phyloP scores from a whole-genome alignment of 2,329 filamentous ascomycete species.

The Emergomyces pasteurianus region DNA sequence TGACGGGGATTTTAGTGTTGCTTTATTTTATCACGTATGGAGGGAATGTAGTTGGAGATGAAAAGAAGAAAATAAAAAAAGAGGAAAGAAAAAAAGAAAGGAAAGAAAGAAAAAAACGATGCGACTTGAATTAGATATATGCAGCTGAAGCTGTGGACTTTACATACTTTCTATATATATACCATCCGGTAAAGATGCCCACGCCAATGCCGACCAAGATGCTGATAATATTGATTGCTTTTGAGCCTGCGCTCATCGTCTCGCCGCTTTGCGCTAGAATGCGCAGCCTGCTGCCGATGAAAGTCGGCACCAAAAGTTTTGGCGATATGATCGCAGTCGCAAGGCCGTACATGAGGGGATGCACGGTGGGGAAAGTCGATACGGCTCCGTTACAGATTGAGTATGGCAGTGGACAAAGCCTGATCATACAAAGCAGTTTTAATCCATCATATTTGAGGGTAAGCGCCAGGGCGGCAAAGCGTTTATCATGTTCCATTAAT shows the following conservation, averaged over 20 bases:
- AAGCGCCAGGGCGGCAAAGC: constrained; percentile 78
- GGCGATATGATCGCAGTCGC: constrained; percentile 74
- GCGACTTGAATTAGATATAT: neutral
- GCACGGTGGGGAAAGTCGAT: constrained; percentile 82
- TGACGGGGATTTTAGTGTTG: neutral
- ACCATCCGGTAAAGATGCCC: constrained; percentile 63
- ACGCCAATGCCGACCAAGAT: constrained; percentile 61
- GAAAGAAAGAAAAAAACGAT: neutral
- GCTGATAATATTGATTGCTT: constrained; percentile 69
- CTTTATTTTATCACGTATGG: neutral
- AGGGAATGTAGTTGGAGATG: neutral
- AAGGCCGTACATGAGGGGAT: constrained; percentile 60
- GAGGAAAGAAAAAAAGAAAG: neutral
- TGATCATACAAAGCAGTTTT: constrained; percentile 78
- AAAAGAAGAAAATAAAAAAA: neutral
- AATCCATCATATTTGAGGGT: constrained; percentile 85
- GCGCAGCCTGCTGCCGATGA: constrained; percentile 76
- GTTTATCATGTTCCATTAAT: constrained; percentile 68
- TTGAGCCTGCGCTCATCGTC: constrained; percentile 67
- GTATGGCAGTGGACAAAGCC: constrained; percentile 85
- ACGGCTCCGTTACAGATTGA: constrained; percentile 89
- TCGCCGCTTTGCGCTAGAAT: constrained; percentile 71
- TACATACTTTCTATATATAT: constrained; percentile 62
- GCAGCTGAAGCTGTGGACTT: neutral
- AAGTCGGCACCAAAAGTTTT: constrained; percentile 83